phyloP scores from a whole-genome alignment of 1,284 basidiomycete species.

The Apiotrichum gamsii region DNA sequence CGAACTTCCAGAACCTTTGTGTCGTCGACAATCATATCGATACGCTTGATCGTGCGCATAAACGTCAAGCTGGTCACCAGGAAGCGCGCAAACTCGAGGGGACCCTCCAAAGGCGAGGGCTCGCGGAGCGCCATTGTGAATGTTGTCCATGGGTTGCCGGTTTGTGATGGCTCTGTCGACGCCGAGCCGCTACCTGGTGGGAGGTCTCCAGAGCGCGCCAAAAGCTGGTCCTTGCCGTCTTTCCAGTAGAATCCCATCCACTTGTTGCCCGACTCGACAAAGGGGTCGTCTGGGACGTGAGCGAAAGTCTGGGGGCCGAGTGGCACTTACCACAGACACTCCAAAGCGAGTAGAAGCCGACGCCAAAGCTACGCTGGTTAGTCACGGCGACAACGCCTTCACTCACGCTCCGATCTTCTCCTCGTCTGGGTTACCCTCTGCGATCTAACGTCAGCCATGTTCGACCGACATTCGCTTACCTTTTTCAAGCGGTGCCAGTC shows the following conservation, averaged over 20 bases:
- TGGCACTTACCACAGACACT: conserved; percentile 43
- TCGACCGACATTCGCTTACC: conserved; percentile 6
- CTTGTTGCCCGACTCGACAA: conserved; percentile 79
- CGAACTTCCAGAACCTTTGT: conserved; percentile 66
- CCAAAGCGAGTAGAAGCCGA: conserved; percentile 53
- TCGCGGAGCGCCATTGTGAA: conserved; percentile 89
- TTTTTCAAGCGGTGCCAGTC: conserved; percentile 86
- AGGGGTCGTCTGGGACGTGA: conserved; percentile 65
- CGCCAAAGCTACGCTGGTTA: conserved; percentile 39
- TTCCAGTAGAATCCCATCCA: conserved; percentile 99
- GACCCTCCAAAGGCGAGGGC: conserved; percentile 68
- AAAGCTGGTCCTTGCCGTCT: conserved; percentile 76
- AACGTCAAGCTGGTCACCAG: conserved; percentile 90
- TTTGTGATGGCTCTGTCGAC: conserved; percentile 26
- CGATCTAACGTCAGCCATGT: conserved; percentile 28
- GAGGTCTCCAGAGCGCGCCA: conserved; percentile 66
- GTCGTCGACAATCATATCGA: conserved; percentile 75
- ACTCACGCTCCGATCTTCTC: conserved; percentile 49
- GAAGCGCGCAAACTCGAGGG: conserved; percentile 82
- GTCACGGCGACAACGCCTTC: not conserved
- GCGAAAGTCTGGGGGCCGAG: not conserved
- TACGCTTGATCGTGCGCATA: conserved; percentile 71
- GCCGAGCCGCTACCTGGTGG: conserved; percentile 47
- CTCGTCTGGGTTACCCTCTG: conserved; percentile 53
- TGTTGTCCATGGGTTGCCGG: conserved; percentile 65